These are phyloP conservation scores for Candida tallmaniae DNA, from an alignment of 805 yeast species.

Conservation along the genomic window DNA sequence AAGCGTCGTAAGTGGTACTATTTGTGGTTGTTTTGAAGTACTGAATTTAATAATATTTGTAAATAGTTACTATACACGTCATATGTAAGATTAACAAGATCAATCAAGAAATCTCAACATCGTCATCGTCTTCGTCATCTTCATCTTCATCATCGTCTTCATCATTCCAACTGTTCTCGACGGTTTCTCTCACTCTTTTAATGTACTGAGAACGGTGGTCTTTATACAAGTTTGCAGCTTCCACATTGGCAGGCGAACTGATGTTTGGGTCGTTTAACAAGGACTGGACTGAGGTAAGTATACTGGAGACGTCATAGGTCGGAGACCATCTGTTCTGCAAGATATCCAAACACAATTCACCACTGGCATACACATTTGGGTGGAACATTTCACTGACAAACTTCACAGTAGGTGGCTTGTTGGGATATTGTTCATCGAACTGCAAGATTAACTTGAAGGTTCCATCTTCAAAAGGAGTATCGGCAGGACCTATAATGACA, in stretches of 20 bases:
- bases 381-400: conserved; percentile 95
- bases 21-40: conserved; percentile 28
- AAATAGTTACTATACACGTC: neutral
- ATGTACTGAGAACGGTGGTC: conserved; percentile 93
- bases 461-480: conserved; percentile 97
- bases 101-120: neutral
- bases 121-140: conserved; percentile 24
- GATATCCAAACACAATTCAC: conserved; percentile 93
- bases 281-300: conserved; percentile 87
- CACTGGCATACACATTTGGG: conserved; percentile 94
- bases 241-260: conserved; percentile 95
- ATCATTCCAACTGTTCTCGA: conserved; percentile 90
- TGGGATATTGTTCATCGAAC: conserved; percentile 96
- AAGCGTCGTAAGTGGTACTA: conserved; percentile 44
- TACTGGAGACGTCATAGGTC: conserved; percentile 94
- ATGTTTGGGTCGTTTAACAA: conserved; percentile 94
- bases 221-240: conserved; percentile 91
- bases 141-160: conserved; percentile 53
- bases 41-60: neutral
- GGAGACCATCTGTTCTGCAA: conserved; percentile 98
- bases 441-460: conserved; percentile 82
- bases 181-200: conserved; percentile 90
- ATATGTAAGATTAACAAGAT: conserved; percentile 1
- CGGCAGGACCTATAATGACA: conserved; percentile 95
- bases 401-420: conserved; percentile 91